Evolutionary conservation across 495 filamentous ascomycete genomes (phyloP).

Genomic region (Penicillium atrosanguineum): DNA sequence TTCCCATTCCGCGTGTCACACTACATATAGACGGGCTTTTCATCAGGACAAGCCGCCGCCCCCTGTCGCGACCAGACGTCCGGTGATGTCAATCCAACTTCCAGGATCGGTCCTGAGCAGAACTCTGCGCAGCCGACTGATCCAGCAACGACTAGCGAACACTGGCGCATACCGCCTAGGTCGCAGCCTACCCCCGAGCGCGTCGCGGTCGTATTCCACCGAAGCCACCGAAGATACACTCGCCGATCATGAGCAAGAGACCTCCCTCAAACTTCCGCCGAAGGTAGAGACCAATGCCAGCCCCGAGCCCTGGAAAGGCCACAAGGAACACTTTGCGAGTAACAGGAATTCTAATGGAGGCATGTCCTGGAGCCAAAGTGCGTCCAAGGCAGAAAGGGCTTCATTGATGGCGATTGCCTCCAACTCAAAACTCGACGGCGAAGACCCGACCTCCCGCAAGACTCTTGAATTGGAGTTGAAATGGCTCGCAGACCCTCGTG

Average conservation of each 20-base stretch:
- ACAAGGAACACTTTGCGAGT: neutral
- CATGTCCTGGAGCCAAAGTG: neutral
- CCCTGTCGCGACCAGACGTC: neutral
- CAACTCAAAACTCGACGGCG: neutral
- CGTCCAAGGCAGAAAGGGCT: conserved; percentile 3
- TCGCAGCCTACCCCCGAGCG: neutral
- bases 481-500: conserved; percentile 63
- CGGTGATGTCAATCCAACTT: conserved; percentile 16
- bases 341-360: neutral
- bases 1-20: neutral
- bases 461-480: conserved; percentile 52
- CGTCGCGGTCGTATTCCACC: conserved; percentile 2
- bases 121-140: conserved; percentile 24
- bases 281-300: conserved; percentile 1
- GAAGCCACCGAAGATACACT: neutral
- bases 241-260: neutral
- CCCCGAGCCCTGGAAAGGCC: neutral
- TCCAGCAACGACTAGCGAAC: conserved; percentile 12
- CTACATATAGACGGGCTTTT: neutral
- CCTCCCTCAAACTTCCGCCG: neutral
- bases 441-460: conserved; percentile 14
- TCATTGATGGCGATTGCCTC: conserved; percentile 22
- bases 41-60: neutral
- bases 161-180: neutral
- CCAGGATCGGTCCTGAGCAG: conserved; percentile 22